Percentiles rank a stretch among this genome's conserved stretches.
phyloP scores from a whole-genome alignment of 73 alveolate genomes.

The Paramecium sonneborni region DNA sequence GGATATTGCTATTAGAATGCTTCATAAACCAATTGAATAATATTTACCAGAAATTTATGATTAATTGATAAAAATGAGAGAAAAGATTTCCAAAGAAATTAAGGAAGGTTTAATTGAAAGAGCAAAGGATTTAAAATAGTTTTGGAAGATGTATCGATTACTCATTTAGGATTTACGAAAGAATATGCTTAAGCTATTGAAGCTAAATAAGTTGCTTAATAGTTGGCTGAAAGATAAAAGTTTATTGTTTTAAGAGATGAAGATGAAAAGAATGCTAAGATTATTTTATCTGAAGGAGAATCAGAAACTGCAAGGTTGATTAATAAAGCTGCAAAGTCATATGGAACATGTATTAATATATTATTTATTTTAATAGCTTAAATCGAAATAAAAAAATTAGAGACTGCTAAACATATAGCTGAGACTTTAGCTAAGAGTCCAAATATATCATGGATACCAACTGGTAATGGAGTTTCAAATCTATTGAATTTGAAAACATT shows the following conservation, averaged over 20 bases:
- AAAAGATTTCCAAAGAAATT: slow-evolving; percentile 85
- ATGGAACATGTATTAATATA: slow-evolving; percentile 46
- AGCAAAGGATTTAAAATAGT: slow-evolving; percentile 85
- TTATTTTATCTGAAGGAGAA: slow-evolving; percentile 91
- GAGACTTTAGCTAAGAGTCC: slow-evolving; percentile 67
- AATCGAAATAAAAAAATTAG: slow-evolving; percentile 72
- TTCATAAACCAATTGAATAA: slow-evolving; percentile 78
- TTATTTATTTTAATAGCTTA: slow-evolving; percentile 7
- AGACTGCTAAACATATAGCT: slow-evolving; percentile 73
- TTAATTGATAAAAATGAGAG: slow-evolving; percentile 84
- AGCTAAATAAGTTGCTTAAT: slow-evolving; percentile 86
- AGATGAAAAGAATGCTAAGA: slow-evolving; percentile 82
- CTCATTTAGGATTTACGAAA: slow-evolving; percentile 78
- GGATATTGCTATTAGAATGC: slow-evolving; percentile 78
- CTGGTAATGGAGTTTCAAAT: slow-evolving; percentile 64
- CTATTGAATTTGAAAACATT: slow-evolving; percentile 54
- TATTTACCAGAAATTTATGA: slow-evolving; percentile 79
- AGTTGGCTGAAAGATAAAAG: slow-evolving; percentile 85
- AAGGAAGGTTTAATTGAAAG: slow-evolving; percentile 75
- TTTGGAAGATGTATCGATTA: slow-evolving; percentile 88
- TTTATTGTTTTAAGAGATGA: slow-evolving; percentile 82
- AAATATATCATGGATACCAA: slow-evolving; percentile 63
- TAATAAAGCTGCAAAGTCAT: slow-evolving; percentile 57
- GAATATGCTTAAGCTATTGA: slow-evolving; percentile 92
- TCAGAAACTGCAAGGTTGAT: slow-evolving; percentile 81